A percentile compares a stretch with the other conserved stretches of the same genome.
phyloP scores from a whole-genome alignment of 345 rosid species.

The Brassica incana region DNA sequence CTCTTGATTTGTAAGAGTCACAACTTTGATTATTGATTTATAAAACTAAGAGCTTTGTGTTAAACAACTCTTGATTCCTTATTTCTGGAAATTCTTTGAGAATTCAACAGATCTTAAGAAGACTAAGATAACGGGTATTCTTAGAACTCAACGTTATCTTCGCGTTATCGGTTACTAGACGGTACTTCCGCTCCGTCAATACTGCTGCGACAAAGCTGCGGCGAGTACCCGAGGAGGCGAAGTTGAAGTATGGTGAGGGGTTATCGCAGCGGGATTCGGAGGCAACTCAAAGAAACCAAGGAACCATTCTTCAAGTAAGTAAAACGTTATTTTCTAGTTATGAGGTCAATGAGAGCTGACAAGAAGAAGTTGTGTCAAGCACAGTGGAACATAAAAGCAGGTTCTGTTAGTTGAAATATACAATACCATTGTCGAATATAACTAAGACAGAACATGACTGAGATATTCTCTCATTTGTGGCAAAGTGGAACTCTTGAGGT shows the following conservation, averaged over 20 bases:
- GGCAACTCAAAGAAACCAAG: slow-evolving; percentile 51
- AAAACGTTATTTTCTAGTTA: neutral
- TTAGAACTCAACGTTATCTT: no score
- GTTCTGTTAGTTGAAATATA: neutral
- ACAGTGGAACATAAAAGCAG: slow-evolving; percentile 1
- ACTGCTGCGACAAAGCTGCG: no score
- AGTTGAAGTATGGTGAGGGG: slow-evolving; percentile 40
- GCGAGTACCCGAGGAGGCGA: slow-evolving; percentile 40
- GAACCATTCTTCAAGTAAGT: slow-evolving; percentile 61
- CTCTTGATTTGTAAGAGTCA: no score
- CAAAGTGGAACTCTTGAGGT: slow-evolving; percentile 91
- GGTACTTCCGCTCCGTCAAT: no score
- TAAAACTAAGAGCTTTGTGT: no score
- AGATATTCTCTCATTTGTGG: slow-evolving; percentile 82
- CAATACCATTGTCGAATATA: slow-evolving; percentile 74
- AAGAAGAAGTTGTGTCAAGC: slow-evolving; percentile 21
- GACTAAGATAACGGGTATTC: no score
- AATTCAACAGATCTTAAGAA: no score
- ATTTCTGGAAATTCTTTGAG: no score
- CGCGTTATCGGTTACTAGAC: no score
- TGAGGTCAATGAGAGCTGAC: slow-evolving; percentile 74
- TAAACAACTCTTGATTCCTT: no score
- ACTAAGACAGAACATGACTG: slow-evolving; percentile 57
- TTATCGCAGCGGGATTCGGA: slow-evolving; percentile 59
- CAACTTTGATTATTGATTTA: no score